A percentile compares a stretch with the other conserved stretches of the same genome.
Evolutionary conservation across 2,329 filamentous ascomycete genomes (phyloP).

Genomic region (Fusarium sp.): DNA sequence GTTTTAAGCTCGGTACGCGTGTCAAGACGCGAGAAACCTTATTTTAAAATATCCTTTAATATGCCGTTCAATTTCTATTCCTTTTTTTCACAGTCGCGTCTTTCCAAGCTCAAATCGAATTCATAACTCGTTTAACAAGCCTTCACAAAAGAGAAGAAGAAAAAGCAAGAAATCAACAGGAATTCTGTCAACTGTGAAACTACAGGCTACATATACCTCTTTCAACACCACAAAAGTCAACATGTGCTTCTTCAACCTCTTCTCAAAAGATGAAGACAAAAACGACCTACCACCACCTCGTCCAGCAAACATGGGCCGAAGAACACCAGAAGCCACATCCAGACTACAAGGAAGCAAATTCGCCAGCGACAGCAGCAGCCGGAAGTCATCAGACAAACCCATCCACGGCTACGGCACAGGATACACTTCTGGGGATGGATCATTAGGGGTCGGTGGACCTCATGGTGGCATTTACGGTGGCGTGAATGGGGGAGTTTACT

Average conservation of each 20-base stretch:
- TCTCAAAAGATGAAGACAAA: slow-evolving; percentile 27
- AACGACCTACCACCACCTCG: slow-evolving; percentile 15
- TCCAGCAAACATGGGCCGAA: slow-evolving; percentile 20
- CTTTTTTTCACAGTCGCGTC: not conserved
- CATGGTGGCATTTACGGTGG: slow-evolving; percentile 28
- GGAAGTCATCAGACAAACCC: slow-evolving; percentile 14
- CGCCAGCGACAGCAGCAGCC: slow-evolving; percentile 12
- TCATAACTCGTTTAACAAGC: not conserved
- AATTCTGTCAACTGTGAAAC: no score
- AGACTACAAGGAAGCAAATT: slow-evolving; percentile 28
- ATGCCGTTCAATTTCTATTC: not conserved
- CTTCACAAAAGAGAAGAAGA: no score
- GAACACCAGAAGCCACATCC: slow-evolving; percentile 33
- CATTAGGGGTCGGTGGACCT: slow-evolving; percentile 15
- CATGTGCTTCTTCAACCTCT: slow-evolving; percentile 37
- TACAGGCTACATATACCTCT: not conserved
- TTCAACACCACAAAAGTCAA: not conserved
- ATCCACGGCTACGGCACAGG: slow-evolving; percentile 7
- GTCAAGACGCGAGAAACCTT: slow-evolving; percentile 9
- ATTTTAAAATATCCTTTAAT: slow-evolving; percentile 4
- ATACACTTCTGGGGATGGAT: slow-evolving; percentile 22
- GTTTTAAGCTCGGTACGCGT: slow-evolving; percentile 18
- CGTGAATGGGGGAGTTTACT: slow-evolving; percentile 33
- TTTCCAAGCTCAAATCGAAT: not conserved
- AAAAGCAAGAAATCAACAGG: no score